Evolutionary conservation across 2,329 filamentous ascomycete species (phyloP), one percentile per base, ranked within the genome.

Genomic region (Aspergillus japonicus): DNA sequence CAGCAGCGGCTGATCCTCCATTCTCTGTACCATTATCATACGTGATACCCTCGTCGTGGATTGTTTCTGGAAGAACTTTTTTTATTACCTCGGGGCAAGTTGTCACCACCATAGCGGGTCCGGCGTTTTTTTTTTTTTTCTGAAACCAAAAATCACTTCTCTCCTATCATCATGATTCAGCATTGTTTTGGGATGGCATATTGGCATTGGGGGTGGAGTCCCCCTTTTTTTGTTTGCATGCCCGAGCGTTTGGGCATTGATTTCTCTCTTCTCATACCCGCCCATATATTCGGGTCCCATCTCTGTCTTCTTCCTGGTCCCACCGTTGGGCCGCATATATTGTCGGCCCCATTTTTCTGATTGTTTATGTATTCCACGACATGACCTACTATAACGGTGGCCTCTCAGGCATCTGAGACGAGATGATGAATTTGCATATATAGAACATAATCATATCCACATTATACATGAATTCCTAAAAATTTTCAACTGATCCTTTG

Each of bases 1-100:
- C 39, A 44, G 39, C 39, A 51, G 58, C 55, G 59, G 47, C 52
- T 54, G 47, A 49, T 50, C 47, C 14, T 23, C 53, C 49, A 47
- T 33, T 26, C 56, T 24, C 49, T 61, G 50, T 62, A 59, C 54
- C 16, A 44, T 44, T 19, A 44, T 44, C 39, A 62, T 65, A 63
- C 62, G 52, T 64, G 63, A 66, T 68, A 66, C 62, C 58, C 64
- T 47, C 26, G 26, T 47, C 19, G 31, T 55, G 53, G 33, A 48
- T 33, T 55, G 42, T 55, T 55, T 47, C 33, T 26, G 53, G 44
- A 55, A 14, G 16, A n/a, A 48, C 14, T 51, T 55, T 29, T 57
- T 55, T 48, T 47, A 47, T 52, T 54, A 39, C n/a, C 47, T 55
- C 56, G 44, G 24, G 56, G 56, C 56, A 31, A 50, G 48, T 54